phyloP scores from a whole-genome alignment of 305 asterid species.

The Plantago coronopus region DNA sequence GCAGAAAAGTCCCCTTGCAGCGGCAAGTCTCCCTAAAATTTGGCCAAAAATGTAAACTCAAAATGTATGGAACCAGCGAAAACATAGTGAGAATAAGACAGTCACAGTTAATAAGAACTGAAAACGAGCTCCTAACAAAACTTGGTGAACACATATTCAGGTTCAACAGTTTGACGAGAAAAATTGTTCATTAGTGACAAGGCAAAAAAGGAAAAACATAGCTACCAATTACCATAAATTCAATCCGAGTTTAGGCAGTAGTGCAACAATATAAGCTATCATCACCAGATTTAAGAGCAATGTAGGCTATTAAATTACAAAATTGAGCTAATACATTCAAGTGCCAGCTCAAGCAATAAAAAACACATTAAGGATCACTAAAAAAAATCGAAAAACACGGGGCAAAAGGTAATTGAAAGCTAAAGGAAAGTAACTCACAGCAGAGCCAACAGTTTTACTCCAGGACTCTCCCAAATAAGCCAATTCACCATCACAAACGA shows the following conservation, averaged over 20 bases:
- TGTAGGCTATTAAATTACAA: neutral
- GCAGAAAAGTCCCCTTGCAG: slow-evolving; percentile 99
- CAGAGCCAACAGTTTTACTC: slow-evolving; percentile 82
- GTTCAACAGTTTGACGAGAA: too few relatives aligned
- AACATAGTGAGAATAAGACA: slow-evolving; percentile 5
- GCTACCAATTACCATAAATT: too few relatives aligned
- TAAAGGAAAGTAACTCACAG: slow-evolving; percentile 50
- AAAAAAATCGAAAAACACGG: neutral
- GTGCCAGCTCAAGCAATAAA: neutral
- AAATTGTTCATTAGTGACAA: too few relatives aligned
- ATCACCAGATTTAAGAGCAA: neutral
- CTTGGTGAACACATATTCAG: neutral
- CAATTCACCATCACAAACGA: slow-evolving; percentile 84
- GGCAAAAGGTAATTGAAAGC: neutral
- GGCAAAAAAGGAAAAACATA: too few relatives aligned
- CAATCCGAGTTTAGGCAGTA: too few relatives aligned
- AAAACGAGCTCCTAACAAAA: too few relatives aligned
- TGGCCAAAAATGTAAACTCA: slow-evolving; percentile 15
- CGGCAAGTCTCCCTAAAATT: slow-evolving; percentile 85
- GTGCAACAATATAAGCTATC: slow-evolving; percentile 1
- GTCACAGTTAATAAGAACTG: too few relatives aligned
- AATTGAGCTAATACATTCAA: neutral
- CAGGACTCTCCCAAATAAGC: slow-evolving; percentile 94
- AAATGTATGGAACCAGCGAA: slow-evolving; percentile 7
- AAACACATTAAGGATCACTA: neutral